Conservation (phyloP, 2,329 filamentous ascomycete genomes). For the Diaporthe vexans region DNA sequence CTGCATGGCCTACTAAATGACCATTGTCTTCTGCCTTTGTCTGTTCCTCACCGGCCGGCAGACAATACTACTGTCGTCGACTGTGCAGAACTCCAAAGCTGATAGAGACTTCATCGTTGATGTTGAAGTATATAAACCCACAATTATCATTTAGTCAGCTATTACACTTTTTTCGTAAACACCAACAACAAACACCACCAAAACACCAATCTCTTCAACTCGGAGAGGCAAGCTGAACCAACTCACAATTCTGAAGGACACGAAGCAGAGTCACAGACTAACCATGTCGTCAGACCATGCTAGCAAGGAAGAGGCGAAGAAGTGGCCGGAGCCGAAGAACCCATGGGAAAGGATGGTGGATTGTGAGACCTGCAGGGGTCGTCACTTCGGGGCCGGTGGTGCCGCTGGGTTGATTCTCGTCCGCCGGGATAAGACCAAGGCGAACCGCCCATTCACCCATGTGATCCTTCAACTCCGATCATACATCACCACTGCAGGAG, state of each 20-base stretch:
- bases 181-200: neutral
- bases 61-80: neutral
- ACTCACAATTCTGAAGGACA: neutral
- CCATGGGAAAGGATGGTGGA: neutral
- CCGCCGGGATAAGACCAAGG: neutral
- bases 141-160: neutral
- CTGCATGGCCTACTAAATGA: neutral
- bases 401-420: slow-evolving; percentile 35
- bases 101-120: neutral
- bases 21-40: neutral
- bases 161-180: neutral
- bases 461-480: slow-evolving; percentile 24
- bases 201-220: neutral
- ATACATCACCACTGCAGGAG: neutral
- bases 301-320: neutral
- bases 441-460: neutral
- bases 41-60: no score
- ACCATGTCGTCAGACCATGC: neutral
- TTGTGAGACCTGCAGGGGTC: neutral
- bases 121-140: neutral
- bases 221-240: neutral
- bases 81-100: neutral
- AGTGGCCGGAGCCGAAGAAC: neutral
- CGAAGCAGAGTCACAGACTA: neutral
- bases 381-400: slow-evolving; percentile 21